These are phyloP conservation scores for Dioscorea cayenensis DNA, from an alignment of 116 monocot genomes.

Conservation along the genomic window DNA sequence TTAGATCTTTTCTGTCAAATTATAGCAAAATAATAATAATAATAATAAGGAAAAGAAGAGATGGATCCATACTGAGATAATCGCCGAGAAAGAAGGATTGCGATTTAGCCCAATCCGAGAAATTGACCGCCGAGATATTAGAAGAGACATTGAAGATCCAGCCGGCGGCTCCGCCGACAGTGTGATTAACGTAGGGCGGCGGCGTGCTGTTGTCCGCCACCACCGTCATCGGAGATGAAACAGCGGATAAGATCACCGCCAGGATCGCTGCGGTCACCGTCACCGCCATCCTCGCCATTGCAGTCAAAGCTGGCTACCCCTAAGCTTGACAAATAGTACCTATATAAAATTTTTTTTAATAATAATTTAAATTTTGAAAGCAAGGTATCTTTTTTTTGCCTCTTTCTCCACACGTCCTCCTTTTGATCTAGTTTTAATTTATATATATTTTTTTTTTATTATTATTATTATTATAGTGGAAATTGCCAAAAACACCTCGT, in stretches of 20 bases:
- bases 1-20: neutral
- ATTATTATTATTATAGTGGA: no score
- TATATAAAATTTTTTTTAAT: neutral
- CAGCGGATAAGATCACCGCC: neutral
- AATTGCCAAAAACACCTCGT: no score
- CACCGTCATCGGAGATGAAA: neutral
- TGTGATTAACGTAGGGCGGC: slow-evolving; percentile 56
- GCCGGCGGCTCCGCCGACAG: slow-evolving; percentile 55
- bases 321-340: neutral
- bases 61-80: slow-evolving; percentile 46
- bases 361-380: neutral
- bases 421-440: no score
- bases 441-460: no score
- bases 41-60: neutral
- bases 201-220: slow-evolving; percentile 13
- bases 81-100: slow-evolving; percentile 76
- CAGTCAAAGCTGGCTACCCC: neutral
- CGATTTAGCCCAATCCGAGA: slow-evolving; percentile 50
- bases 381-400: neutral
- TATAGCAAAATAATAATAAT: neutral
- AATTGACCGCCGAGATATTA: slow-evolving; percentile 45
- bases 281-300: neutral
- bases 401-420: neutral
- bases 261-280: neutral
- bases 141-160: slow-evolving; percentile 48